These are phyloP conservation scores for Talaromyces piceae DNA, from an alignment of 2,329 filamentous ascomycete species.

Conservation along the genomic window DNA sequence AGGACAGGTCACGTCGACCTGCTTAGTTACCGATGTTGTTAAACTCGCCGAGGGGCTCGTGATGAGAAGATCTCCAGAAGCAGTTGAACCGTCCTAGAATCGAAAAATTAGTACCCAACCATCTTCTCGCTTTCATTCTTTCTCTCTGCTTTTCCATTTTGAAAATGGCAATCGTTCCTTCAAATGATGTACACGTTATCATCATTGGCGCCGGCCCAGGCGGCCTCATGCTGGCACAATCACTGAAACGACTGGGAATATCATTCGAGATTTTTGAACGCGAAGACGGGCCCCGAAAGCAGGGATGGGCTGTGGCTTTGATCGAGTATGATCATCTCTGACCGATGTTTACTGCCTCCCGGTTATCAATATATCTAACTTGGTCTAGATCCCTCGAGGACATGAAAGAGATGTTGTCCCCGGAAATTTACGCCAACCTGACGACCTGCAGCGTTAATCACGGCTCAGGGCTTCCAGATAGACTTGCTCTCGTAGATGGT, in stretches of 20 bases:
- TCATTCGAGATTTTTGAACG: not conserved
- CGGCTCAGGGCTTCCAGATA: not conserved
- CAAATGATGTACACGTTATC: not conserved
- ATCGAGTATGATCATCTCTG: not conserved
- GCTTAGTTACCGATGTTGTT: not conserved
- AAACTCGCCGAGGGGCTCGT: not conserved
- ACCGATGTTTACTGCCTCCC: not conserved
- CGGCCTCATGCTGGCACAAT: not conserved
- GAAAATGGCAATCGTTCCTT: not conserved
- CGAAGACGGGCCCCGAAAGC: not conserved
- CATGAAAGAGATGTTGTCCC: not conserved
- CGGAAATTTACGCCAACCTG: not conserved
- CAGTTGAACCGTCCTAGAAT: not conserved
- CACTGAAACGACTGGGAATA: not conserved
- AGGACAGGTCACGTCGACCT: not conserved
- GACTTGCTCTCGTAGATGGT: not conserved
- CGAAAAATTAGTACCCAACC: not conserved
- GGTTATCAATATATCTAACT: not conserved
- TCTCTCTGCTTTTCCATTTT: not conserved
- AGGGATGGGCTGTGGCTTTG: not conserved
- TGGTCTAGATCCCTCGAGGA: not conserved
- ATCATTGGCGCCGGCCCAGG: not conserved
- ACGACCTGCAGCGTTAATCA: not conserved
- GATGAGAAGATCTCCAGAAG: not conserved
- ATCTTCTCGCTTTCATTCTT: not conserved